A percentile compares a stretch with the other conserved stretches of the same genome.
These are phyloP conservation scores for Talaromyces rugulosus DNA, from an alignment of 2,329 filamentous ascomycete genomes.

Conservation along the genomic window DNA sequence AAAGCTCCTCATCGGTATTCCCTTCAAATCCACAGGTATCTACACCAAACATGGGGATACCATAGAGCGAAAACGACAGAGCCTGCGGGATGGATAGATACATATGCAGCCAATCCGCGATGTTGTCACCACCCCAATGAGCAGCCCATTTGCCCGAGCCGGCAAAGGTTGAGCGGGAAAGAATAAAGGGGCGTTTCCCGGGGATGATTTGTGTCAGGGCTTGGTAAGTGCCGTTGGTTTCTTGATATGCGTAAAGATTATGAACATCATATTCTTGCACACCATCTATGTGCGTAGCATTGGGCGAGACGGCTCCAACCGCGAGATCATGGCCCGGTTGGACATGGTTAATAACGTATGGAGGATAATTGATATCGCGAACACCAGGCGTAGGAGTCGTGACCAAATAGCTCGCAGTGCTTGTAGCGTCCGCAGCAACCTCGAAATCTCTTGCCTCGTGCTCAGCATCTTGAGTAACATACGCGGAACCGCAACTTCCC, in stretches of 20 bases:
- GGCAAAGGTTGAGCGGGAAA: conserved; percentile 78
- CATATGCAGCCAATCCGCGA: conserved; percentile 67
- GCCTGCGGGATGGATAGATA: conserved; percentile 74
- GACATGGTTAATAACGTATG: conserved; percentile 71
- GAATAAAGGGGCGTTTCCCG: conserved; percentile 73
- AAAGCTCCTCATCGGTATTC: conserved; percentile 65
- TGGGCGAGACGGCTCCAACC: conserved; percentile 68
- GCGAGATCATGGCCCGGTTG: conserved; percentile 62
- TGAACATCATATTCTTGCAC: conserved; percentile 76
- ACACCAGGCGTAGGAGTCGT: conserved; percentile 59
- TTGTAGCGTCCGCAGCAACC: conserved; percentile 42
- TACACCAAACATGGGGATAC: conserved; percentile 72
- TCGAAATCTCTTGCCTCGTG: conserved; percentile 61
- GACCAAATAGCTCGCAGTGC: conserved; percentile 45
- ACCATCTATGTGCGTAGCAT: conserved; percentile 72
- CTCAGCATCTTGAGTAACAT: conserved; percentile 60
- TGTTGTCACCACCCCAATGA: conserved; percentile 79
- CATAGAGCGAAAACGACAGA: conserved; percentile 68
- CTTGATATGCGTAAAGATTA: conserved; percentile 72
- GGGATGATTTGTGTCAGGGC: conserved; percentile 62
- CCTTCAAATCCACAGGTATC: conserved; percentile 68
- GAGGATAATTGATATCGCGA: conserved; percentile 67
- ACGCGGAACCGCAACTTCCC: conserved; percentile 65
- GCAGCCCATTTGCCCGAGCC: conserved; percentile 72
- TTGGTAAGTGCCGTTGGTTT: conserved; percentile 72